Evolutionary conservation across 2,329 filamentous ascomycete genomes (phyloP), one percentile per base, ranked within the genome.

Genomic region (Elsinoe fawcettii): DNA sequence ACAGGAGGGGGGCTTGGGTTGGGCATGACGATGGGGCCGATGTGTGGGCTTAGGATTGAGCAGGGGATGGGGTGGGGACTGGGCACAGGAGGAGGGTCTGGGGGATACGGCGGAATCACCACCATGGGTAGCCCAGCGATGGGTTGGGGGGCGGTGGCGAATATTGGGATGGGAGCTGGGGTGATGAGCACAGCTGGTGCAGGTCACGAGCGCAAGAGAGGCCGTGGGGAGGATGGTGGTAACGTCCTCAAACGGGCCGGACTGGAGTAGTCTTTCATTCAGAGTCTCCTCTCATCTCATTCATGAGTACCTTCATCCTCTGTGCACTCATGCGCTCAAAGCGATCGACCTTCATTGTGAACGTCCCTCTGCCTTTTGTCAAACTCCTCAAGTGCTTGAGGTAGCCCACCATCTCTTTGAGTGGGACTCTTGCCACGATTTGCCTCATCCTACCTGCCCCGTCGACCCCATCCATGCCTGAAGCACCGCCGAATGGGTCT

Each of bases 391-490:
- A 73, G 68, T 95, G 88, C 69, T 90, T 89, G 64, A 97, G 77
- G 71, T 97, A 99, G 41, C 92, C 88, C 34, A 97, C 85, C 89
- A 97, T 96, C 72, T 97, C 92, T 73, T 93, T 95, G 65, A 97
- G 77, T 30, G 93, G 93, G 25, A 97, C 92, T 65, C 88, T 84
- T 20, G 91, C 93, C 9, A 86, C 84, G 63, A 99, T 89, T 58
- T 83, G 81, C 30, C 66, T 63, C 58, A 60, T 63, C 43, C 78
- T 71, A 64, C 70, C 64, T 47, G 64, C 59, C 63, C 67, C 60
- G 63, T 59, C 61, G 9, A 49, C 55, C 16, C 54, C 60, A 1
- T 49, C 53, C 5, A 51, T 56, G 11, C 63, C 64, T 0, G 62
- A 63, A 0, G 65, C 65, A 5, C 64, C 65, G 74, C 75, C 68